These are phyloP conservation scores for Sporothrix dimorphospora DNA, from an alignment of 2,329 filamentous ascomycete genomes.

Conservation along the genomic window DNA sequence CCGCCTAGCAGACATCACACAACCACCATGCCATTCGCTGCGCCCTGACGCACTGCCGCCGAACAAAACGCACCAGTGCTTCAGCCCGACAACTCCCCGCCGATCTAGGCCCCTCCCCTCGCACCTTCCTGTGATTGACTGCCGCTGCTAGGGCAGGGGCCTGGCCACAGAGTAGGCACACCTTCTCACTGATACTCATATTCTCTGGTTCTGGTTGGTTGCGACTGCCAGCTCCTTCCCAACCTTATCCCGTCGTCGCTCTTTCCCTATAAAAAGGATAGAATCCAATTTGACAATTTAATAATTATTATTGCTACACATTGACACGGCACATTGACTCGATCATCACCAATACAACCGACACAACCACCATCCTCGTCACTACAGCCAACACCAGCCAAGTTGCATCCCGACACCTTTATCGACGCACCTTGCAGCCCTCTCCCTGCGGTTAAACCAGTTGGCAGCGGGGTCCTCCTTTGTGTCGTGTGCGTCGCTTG, in stretches of 20 bases:
- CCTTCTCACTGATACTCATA: neutral
- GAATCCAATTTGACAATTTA: neutral
- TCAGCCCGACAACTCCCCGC: slow-evolving; percentile 20
- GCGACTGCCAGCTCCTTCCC: neutral
- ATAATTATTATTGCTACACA: neutral
- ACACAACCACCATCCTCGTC: neutral
- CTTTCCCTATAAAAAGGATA: neutral
- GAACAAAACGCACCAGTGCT: slow-evolving; percentile 13
- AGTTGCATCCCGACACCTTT: neutral
- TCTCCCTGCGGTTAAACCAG: slow-evolving; percentile 5
- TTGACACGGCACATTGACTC: neutral
- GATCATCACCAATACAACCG: slow-evolving; percentile 5
- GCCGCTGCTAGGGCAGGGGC: slow-evolving; percentile 18
- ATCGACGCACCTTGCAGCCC: slow-evolving; percentile 1
- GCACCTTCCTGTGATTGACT: slow-evolving; percentile 19
- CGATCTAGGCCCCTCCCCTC: slow-evolving; percentile 6
- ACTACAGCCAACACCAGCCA: neutral
- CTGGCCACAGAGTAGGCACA: neutral
- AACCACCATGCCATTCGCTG: slow-evolving; percentile 20
- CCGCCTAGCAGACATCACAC: neutral
- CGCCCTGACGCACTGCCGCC: slow-evolving; percentile 5
- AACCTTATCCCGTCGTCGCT: neutral
- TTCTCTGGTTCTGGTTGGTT: slow-evolving; percentile 20
- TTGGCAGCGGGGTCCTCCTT: neutral
- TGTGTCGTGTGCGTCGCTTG: slow-evolving; percentile 16